Conservation (phyloP, 2,329 filamentous ascomycete genomes). For the Leptographium lundbergii region DNA sequence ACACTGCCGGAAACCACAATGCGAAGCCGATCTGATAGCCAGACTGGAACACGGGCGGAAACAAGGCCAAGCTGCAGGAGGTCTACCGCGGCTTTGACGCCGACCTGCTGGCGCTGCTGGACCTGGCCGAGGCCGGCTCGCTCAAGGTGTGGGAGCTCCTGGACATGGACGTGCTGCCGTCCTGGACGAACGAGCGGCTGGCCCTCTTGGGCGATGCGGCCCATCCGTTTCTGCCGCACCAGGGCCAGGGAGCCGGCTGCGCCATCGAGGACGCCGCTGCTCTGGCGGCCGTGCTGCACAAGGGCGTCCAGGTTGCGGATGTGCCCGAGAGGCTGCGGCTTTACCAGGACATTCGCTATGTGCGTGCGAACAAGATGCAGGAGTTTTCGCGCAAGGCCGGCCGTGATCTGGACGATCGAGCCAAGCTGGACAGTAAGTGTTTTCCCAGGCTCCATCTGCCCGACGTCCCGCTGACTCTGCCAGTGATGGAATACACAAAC, state of each 20-base stretch:
- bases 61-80: slow-evolving; percentile 23
- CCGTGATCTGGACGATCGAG: slow-evolving; percentile 26
- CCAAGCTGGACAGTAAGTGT: slow-evolving; percentile 27
- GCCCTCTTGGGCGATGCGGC: slow-evolving; percentile 54
- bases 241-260: slow-evolving; percentile 48
- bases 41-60: slow-evolving; percentile 28
- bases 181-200: slow-evolving; percentile 40
- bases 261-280: slow-evolving; percentile 57
- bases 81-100: slow-evolving; percentile 30
- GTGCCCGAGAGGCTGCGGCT: slow-evolving; percentile 43
- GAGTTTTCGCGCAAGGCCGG: slow-evolving; percentile 36
- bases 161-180: slow-evolving; percentile 44
- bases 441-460: not conserved
- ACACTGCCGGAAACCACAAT: not conserved
- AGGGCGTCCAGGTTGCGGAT: slow-evolving; percentile 27
- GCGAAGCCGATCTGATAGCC: slow-evolving; percentile 5
- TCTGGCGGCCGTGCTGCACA: slow-evolving; percentile 41
- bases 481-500: slow-evolving; percentile 27
- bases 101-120: slow-evolving; percentile 24
- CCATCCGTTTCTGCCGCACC: slow-evolving; percentile 52
- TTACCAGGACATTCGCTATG: slow-evolving; percentile 45
- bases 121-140: slow-evolving; percentile 28
- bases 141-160: slow-evolving; percentile 46
- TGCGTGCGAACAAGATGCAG: slow-evolving; percentile 24
- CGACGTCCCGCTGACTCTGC: slow-evolving; percentile 1